Evolutionary conservation across 352 stramenopile genomes (phyloP).

Genomic region (Phytopythium aichiense): DNA sequence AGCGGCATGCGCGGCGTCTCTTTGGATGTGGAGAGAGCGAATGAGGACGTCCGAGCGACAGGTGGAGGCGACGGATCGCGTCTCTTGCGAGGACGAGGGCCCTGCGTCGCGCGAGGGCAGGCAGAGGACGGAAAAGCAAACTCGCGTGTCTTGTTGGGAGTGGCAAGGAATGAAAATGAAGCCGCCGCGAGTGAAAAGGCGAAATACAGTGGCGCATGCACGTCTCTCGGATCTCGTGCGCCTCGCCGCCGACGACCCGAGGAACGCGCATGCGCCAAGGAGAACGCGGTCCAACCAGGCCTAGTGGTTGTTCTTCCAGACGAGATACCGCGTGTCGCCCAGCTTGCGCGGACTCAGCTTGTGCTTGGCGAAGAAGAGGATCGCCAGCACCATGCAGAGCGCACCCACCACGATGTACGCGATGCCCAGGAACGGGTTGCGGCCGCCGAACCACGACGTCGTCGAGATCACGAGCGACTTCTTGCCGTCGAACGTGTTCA

Average conservation of each 20-base stretch:
- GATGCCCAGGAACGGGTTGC: constrained; percentile 95
- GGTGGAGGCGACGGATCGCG: constrained; percentile 5
- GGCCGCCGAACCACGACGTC: constrained; percentile 95
- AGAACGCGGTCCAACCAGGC: not conserved
- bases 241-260: not conserved
- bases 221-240: not conserved
- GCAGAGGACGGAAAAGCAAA: constrained; percentile 2
- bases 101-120: too few species aligned
- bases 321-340: constrained; percentile 93
- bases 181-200: not conserved
- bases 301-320: constrained; percentile 96
- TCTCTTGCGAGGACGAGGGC: too few species aligned
- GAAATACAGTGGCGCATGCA: not conserved
- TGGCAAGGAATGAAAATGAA: constrained; percentile 5
- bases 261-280: not conserved
- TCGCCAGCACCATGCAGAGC: constrained; percentile 91
- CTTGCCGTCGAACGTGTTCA: constrained; percentile 93
- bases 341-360: constrained; percentile 93
- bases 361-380: constrained; percentile 97
- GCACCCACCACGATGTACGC: constrained; percentile 95
- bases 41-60: not conserved
- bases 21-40: not conserved
- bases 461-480: constrained; percentile 97
- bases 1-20: constrained; percentile 14
- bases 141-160: not conserved